Conservation (phyloP, 805 yeast genomes). For the Saturnispora galanensis region DNA sequence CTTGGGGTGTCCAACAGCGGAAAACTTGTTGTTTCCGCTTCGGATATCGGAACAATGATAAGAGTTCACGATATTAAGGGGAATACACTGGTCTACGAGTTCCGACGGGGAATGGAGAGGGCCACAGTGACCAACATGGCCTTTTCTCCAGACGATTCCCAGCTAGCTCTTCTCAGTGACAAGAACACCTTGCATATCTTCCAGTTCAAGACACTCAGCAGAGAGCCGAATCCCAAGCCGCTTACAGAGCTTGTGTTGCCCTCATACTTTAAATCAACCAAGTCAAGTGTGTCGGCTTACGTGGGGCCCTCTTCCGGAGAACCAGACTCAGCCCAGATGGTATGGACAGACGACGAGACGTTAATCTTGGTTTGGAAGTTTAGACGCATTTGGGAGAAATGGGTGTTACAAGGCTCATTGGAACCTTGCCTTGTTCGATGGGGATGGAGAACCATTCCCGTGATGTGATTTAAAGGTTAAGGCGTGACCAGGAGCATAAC, state of each 20-base stretch:
- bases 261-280: slow-evolving; percentile 68
- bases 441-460: neutral
- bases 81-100: slow-evolving; percentile 68
- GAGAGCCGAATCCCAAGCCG: neutral
- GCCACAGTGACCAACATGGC: slow-evolving; percentile 77
- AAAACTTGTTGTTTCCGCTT: slow-evolving; percentile 66
- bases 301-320: too few species aligned
- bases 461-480: neutral
- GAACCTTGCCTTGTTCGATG: neutral
- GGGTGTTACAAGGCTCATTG: slow-evolving; percentile 33
- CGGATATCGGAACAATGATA: slow-evolving; percentile 73
- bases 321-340: slow-evolving; percentile 38
- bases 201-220: slow-evolving; percentile 27
- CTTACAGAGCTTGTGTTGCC: slow-evolving; percentile 16
- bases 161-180: slow-evolving; percentile 79
- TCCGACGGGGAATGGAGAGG: slow-evolving; percentile 81
- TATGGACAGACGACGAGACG: slow-evolving; percentile 72
- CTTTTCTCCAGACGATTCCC: slow-evolving; percentile 66
- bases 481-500: too few species aligned
- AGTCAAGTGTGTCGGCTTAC: slow-evolving; percentile 57
- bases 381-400: slow-evolving; percentile 79
- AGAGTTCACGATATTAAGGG: slow-evolving; percentile 61
- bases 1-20: slow-evolving; percentile 57
- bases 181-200: slow-evolving; percentile 84
- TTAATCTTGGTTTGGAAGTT: slow-evolving; percentile 67